These are phyloP conservation scores for Talaromyces sp. DNA, from an alignment of 2,329 filamentous ascomycete species.

Conservation along the genomic window DNA sequence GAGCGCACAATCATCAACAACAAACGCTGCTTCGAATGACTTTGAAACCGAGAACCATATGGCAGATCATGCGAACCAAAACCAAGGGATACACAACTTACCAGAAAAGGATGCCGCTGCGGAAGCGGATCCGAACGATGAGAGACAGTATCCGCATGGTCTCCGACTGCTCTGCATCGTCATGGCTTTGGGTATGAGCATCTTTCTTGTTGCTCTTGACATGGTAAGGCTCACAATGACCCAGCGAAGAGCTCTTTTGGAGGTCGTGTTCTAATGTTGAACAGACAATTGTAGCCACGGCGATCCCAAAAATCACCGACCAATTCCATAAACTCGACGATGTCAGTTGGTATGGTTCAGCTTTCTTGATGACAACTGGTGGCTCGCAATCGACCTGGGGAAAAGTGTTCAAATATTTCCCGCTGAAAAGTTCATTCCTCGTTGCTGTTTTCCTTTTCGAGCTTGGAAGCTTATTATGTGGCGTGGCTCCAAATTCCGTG, in stretches of 20 bases:
- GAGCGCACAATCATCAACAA: too few relatives aligned
- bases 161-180: slow-evolving; percentile 25
- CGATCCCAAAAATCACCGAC: slow-evolving; percentile 26
- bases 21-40: too few relatives aligned
- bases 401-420: slow-evolving; percentile 29
- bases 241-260: too few relatives aligned
- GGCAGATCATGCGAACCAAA: too few relatives aligned
- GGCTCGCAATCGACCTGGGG: slow-evolving; percentile 33
- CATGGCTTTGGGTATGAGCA: slow-evolving; percentile 35
- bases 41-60: neutral
- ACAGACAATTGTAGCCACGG: slow-evolving; percentile 34
- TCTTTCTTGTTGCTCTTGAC: slow-evolving; percentile 40
- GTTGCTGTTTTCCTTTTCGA: slow-evolving; percentile 41
- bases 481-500: slow-evolving; percentile 31
- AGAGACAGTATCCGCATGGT: neutral
- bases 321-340: slow-evolving; percentile 27
- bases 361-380: slow-evolving; percentile 34
- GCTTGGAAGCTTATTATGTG: slow-evolving; percentile 38
- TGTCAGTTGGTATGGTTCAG: slow-evolving; percentile 36
- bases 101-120: neutral
- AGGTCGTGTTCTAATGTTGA: too few relatives aligned
- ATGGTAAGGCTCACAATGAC: neutral
- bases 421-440: slow-evolving; percentile 35
- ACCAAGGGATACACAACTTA: neutral
- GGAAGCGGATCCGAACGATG: neutral